Evolutionary conservation across 495 filamentous ascomycete species (phyloP), one percentile per base, ranked within the genome.

Genomic region (Aspergillus ostianus): DNA sequence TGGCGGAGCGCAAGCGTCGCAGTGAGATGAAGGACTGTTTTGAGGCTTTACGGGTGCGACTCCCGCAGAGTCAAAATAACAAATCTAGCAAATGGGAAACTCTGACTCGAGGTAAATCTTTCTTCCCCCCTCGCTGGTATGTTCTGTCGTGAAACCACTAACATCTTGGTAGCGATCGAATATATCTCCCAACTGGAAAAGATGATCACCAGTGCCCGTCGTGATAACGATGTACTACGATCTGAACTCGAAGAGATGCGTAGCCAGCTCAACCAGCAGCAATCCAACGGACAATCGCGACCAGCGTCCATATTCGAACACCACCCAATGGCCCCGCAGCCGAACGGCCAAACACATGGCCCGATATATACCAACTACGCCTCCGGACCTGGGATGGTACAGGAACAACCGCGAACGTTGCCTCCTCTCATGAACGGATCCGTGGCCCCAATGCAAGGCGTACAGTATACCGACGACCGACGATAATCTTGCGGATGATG

Each of bases 81-180:
- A 99, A 98, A 68, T 93, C 93, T 4, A 97, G 92, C 68, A 99
- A 99, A 74, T 99, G 95, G 95, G 94, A 99, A 67, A 96, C 96
- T 36, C 73, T 99, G n/a, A 95, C 91, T 10, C 92, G 93, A 83
- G 90, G 92, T 96, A 80, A 41, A 77, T 30, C 18, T n/a, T 49
- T 45, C 17, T 17, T 21, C 5, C 17, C 12, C 19, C n/a, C 45
- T 7, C 5, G 26, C 26, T 23, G 17, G 47, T n/a, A 49, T 29
- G 47, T 64, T 27, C 47, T 26, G 18, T 48, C 6, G 50, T 54
- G 6, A 18, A 30, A 54, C 26, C 47, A 32, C 49, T 58, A 21
- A 60, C 46, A 20, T 45, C 17, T 48, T n/a, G 8, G 50, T 64
- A 65, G 79, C 77, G 19, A 79, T 80, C 36, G 78, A 79, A 27